A percentile compares a stretch with the other conserved stretches of the same genome.
These are phyloP conservation scores for Dictyostelium purpureum DNA, from an alignment of 78 protist species.

Conservation along the genomic window DNA sequence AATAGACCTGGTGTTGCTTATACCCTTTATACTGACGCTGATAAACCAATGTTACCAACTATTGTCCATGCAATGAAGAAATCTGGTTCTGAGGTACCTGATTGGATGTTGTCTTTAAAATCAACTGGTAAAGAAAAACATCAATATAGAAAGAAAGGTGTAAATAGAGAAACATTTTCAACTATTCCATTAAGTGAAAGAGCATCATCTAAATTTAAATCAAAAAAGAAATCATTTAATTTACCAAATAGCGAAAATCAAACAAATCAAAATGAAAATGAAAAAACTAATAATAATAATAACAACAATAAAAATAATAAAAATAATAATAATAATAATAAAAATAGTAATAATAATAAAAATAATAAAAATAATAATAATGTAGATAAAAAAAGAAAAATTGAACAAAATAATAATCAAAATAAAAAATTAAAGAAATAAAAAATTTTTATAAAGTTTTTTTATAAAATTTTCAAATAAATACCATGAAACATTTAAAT, in stretches of 20 bases:
- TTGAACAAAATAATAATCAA: constrained; percentile 8
- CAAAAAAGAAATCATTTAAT: background rate
- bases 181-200: constrained; percentile 54
- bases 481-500: background rate
- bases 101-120: constrained; percentile 85
- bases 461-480: background rate
- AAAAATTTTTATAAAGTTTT: background rate
- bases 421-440: constrained; percentile 5
- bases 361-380: constrained; percentile 1
- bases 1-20: constrained; percentile 92
- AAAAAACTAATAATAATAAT: background rate
- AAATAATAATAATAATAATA: constrained; percentile 9
- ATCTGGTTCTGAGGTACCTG: constrained; percentile 90
- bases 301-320: constrained; percentile 14
- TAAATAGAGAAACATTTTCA: constrained; percentile 38
- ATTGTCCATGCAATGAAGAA: constrained; percentile 87
- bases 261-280: background rate
- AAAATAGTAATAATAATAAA: background rate
- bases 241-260: background rate
- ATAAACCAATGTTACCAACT: constrained; percentile 67
- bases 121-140: constrained; percentile 42
- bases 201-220: background rate
- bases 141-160: constrained; percentile 25
- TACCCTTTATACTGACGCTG: constrained; percentile 92
- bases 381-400: constrained; percentile 11